Evolutionary conservation across 371 early-diverging fungal genomes (phyloP).

Genomic region (Apophysomyces variabilis): DNA sequence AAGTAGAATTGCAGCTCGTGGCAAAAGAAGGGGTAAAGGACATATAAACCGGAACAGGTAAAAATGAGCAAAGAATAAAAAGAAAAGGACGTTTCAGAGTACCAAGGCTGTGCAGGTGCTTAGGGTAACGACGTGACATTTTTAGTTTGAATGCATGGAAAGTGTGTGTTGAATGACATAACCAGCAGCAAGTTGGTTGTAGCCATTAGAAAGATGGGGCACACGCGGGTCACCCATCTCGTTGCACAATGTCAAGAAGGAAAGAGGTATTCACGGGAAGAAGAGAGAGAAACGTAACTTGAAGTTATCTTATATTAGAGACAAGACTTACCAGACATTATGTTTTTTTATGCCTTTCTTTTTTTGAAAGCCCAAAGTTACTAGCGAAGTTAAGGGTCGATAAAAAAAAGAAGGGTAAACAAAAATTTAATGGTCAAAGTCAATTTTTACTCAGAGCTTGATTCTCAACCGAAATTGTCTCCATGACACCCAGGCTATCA

Average conservation of each 20-base stretch:
- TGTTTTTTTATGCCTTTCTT: neutral
- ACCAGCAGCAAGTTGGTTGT: neutral
- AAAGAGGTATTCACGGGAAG: slow-evolving; percentile 3
- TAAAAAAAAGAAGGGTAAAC: slow-evolving; percentile 10
- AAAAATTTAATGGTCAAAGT: slow-evolving; percentile 3
- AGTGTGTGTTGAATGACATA: slow-evolving; percentile 3
- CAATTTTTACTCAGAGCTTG: slow-evolving; percentile 6
- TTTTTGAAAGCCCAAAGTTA: neutral
- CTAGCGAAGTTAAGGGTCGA: slow-evolving; percentile 7
- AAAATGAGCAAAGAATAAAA: neutral
- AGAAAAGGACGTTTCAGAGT: neutral
- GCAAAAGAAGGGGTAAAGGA: slow-evolving; percentile 7
- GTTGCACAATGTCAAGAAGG: slow-evolving; percentile 3
- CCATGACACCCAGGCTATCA: slow-evolving; percentile 27
- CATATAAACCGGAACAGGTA: neutral
- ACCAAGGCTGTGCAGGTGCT: slow-evolving; percentile 6
- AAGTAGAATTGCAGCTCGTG: neutral
- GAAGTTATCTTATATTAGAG: neutral
- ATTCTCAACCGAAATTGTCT: slow-evolving; percentile 15
- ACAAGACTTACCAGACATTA: slow-evolving; percentile 1
- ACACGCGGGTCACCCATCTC: slow-evolving; percentile 8
- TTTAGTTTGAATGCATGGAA: neutral
- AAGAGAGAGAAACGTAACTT: neutral
- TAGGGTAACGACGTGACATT: slow-evolving; percentile 4
- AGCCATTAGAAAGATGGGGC: neutral